Evolutionary conservation across 2,329 filamentous ascomycete genomes (phyloP).

Genomic region (Calonectria naviculata): DNA sequence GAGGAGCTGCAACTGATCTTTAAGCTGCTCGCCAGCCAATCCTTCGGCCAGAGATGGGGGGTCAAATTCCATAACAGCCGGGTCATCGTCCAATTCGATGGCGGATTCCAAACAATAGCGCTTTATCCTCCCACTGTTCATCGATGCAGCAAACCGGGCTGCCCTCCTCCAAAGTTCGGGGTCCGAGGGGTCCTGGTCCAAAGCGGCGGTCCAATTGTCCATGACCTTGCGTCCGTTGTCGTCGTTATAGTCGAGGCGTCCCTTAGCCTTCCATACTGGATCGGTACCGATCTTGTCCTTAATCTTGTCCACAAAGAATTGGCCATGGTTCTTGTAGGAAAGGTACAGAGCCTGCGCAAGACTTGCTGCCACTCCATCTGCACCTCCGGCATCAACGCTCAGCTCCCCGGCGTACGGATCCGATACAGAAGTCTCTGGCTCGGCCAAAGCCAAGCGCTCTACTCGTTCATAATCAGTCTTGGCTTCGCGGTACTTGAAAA

Average conservation of each 20-base stretch:
- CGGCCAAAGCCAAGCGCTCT: slow-evolving; percentile 64
- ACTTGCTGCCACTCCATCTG: slow-evolving; percentile 81
- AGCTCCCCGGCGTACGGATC: slow-evolving; percentile 63
- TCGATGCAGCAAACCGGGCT: slow-evolving; percentile 67
- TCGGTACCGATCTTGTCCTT: slow-evolving; percentile 52
- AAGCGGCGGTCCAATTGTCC: slow-evolving; percentile 66
- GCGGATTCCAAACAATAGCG: slow-evolving; percentile 74
- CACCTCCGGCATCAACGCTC: slow-evolving; percentile 69
- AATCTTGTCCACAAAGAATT: slow-evolving; percentile 82
- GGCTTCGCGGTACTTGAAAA: slow-evolving; percentile 92
- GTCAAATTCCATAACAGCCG: slow-evolving; percentile 69
- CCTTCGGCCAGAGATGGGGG: slow-evolving; percentile 72
- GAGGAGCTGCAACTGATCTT: slow-evolving; percentile 63
- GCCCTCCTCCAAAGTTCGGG: slow-evolving; percentile 73
- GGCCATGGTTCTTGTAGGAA: slow-evolving; percentile 94
- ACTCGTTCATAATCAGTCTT: slow-evolving; percentile 84
- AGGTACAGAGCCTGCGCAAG: slow-evolving; percentile 91
- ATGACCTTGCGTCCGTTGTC: slow-evolving; percentile 59
- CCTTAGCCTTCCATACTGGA: slow-evolving; percentile 59
- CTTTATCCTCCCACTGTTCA: slow-evolving; percentile 67
- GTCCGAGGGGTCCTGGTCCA: slow-evolving; percentile 75
- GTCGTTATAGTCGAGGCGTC: slow-evolving; percentile 41
- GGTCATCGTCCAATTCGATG: slow-evolving; percentile 75
- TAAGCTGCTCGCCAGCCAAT: slow-evolving; percentile 72
- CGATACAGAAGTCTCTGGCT: slow-evolving; percentile 50